phyloP scores from a whole-genome alignment of 139 green algal species.

The Chlorokybus atmophyticus region DNA sequence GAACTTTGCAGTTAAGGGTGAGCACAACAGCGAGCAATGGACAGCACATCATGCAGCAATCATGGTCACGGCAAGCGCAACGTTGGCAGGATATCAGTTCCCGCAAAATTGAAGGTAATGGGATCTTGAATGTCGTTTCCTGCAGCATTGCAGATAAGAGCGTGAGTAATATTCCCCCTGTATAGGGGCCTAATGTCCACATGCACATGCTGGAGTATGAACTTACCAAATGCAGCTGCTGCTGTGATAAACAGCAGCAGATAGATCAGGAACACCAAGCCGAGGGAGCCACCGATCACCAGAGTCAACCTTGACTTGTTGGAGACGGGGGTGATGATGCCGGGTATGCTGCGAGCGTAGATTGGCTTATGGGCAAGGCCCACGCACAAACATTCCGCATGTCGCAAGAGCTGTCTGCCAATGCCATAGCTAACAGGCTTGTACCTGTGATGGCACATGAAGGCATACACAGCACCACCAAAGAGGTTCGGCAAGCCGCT shows the following conservation, averaged over 20 bases:
- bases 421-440: too few species aligned
- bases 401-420: too few species aligned
- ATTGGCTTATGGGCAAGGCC: too few species aligned
- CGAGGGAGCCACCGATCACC: conserved; percentile 4
- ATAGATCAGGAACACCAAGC: conserved; percentile 15
- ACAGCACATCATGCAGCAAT: too few species aligned
- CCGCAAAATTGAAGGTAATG: conserved; percentile 18
- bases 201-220: too few species aligned
- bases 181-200: too few species aligned
- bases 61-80: too few species aligned
- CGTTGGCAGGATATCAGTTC: neutral
- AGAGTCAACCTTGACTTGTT: conserved; percentile 13
- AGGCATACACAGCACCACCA: conserved; percentile 27
- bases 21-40: too few species aligned
- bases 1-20: too few species aligned
- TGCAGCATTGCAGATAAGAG: neutral
- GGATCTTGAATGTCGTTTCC: conserved; percentile 5
- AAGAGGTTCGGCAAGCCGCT: conserved; percentile 24
- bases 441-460: conserved; percentile 36
- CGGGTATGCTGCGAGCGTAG: conserved; percentile 7
- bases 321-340: conserved; percentile 28
- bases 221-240: conserved; percentile 16
- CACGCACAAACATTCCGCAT: too few species aligned
- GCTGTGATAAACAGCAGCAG: conserved; percentile 21
- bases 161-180: too few species aligned